Conservation (phyloP, 2,329 filamentous ascomycete species). For the Pseudocercospora pini-densiflorae region DNA sequence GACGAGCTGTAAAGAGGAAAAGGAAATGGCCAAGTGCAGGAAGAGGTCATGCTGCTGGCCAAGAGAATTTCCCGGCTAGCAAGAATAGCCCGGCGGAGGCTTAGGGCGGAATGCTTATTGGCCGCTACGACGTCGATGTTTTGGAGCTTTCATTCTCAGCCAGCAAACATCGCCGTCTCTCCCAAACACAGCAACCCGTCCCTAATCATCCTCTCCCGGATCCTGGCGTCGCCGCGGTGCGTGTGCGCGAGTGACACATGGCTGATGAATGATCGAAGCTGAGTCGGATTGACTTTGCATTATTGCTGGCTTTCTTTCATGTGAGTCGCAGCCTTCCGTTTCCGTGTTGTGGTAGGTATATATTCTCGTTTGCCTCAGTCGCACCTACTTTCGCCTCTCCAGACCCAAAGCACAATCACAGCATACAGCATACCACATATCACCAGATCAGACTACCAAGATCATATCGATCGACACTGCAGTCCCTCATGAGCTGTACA, state of each 20-base stretch:
- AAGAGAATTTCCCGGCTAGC: background rate
- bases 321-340: background rate
- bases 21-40: constrained; percentile 8
- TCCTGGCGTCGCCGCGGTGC: constrained; percentile 5
- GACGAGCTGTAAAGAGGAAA: background rate
- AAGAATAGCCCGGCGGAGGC: background rate
- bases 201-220: constrained; percentile 4
- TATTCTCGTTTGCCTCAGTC: constrained; percentile 13
- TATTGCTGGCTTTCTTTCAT: constrained; percentile 6
- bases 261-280: constrained; percentile 4
- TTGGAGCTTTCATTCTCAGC: background rate
- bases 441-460: constrained; percentile 8
- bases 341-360: constrained; percentile 7
- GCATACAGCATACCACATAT: constrained; percentile 1
- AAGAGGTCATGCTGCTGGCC: background rate
- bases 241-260: constrained; percentile 17
- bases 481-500: constrained; percentile 18
- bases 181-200: background rate
- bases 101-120: background rate
- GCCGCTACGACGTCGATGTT: background rate
- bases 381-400: constrained; percentile 8
- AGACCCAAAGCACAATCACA: background rate
- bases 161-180: background rate
- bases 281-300: background rate
- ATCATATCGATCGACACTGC: background rate